A percentile compares a stretch with the other conserved stretches of the same genome.
Conservation (phyloP, 371 early-diverging fungal genomes). For the Entomophthora muscae region DNA sequence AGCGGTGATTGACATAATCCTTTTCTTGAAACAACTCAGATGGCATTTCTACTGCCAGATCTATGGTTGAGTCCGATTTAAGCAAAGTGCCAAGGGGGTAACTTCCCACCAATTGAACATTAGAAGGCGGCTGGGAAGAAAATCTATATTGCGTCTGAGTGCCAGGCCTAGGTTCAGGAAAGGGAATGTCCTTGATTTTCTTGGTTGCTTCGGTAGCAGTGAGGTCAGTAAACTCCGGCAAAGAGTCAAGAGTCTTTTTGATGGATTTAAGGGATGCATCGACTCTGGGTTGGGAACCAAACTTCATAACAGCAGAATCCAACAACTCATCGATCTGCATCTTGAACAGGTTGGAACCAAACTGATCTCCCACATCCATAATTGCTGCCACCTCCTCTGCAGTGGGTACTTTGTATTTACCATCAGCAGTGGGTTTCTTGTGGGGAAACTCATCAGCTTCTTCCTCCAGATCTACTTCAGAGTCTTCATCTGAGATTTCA, state of each 20-base stretch:
- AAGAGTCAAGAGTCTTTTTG: slow-evolving; percentile 10
- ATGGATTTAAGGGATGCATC: slow-evolving; percentile 11
- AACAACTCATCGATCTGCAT: slow-evolving; percentile 80
- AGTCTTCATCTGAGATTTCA: slow-evolving; percentile 15
- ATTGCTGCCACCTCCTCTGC: slow-evolving; percentile 71
- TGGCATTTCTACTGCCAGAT: slow-evolving; percentile 89
- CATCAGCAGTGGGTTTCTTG: slow-evolving; percentile 13
- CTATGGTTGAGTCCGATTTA: slow-evolving; percentile 59
- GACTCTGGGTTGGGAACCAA: slow-evolving; percentile 24
- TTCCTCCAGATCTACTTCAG: too few relatives aligned
- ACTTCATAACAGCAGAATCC: slow-evolving; percentile 19
- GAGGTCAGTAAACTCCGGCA: slow-evolving; percentile 10
- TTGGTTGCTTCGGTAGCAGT: neutral
- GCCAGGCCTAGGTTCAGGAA: slow-evolving; percentile 49
- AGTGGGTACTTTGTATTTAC: slow-evolving; percentile 28
- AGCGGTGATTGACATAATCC: slow-evolving; percentile 83
- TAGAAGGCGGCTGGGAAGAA: slow-evolving; percentile 47
- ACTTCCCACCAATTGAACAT: slow-evolving; percentile 75
- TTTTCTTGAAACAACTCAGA: slow-evolving; percentile 68
- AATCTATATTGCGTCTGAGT: slow-evolving; percentile 53
- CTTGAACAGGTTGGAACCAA: slow-evolving; percentile 82
- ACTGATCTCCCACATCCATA: slow-evolving; percentile 62
- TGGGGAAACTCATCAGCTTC: slow-evolving; percentile 14
- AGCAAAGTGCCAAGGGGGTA: slow-evolving; percentile 60
- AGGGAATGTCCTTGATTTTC: slow-evolving; percentile 29